Conservation (phyloP, 2,329 filamentous ascomycete genomes). For the Colletotrichum truncatum region DNA sequence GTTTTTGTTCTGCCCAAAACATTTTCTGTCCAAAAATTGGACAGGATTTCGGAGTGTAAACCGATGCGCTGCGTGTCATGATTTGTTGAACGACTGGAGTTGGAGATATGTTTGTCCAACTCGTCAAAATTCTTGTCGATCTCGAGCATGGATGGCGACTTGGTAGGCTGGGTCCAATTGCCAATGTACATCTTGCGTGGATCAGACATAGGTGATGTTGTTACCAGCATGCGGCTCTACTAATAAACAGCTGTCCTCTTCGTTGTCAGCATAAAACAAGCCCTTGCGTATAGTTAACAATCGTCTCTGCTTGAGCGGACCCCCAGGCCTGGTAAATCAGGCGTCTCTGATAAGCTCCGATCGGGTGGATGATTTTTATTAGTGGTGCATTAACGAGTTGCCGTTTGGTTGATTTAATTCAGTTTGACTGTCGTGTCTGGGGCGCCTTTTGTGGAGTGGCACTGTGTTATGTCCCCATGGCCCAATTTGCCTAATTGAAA, state of each 20-base stretch:
- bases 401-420: no score
- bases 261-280: not conserved
- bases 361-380: no score
- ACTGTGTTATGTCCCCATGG: no score
- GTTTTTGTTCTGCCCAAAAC: slow-evolving; percentile 4
- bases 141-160: not conserved
- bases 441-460: no score
- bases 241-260: not conserved
- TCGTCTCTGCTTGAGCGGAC: not conserved
- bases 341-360: no score
- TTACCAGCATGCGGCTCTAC: not conserved
- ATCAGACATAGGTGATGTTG: slow-evolving; percentile 20
- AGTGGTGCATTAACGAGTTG: no score
- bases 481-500: no score
- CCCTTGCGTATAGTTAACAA: not conserved
- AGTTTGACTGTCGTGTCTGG: no score
- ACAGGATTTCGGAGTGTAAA: slow-evolving; percentile 15
- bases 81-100: not conserved
- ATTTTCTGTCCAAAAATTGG: not conserved
- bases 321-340: not conserved
- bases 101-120: not conserved
- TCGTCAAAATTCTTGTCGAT: slow-evolving; percentile 13
- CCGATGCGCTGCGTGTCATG: slow-evolving; percentile 3
- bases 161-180: not conserved
- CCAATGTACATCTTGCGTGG: slow-evolving; percentile 7